Conservation (phyloP, 768 basidiomycete species). For the Mycena indigotica region DNA sequence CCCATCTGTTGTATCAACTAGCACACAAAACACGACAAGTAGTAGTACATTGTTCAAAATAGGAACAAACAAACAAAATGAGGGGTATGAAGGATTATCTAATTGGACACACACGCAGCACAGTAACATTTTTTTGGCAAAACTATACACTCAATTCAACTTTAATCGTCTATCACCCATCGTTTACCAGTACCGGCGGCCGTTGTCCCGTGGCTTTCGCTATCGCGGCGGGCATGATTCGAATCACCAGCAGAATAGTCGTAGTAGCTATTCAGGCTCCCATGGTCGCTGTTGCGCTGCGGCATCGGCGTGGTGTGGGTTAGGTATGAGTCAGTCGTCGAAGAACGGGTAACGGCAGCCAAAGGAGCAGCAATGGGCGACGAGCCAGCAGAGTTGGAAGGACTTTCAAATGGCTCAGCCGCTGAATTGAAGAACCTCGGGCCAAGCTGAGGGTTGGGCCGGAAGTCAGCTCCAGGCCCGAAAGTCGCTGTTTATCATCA, state of each 20-base stretch:
- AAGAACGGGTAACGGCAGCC: constrained; percentile 38
- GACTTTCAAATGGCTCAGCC: constrained; percentile 43
- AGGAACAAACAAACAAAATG: too few relatives aligned
- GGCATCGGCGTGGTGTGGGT: constrained; percentile 32
- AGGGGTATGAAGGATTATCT: neutral
- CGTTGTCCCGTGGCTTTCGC: constrained; percentile 26
- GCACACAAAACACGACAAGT: neutral
- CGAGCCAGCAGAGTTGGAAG: constrained; percentile 18
- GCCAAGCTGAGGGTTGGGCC: constrained; percentile 37
- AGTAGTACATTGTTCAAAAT: too few relatives aligned
- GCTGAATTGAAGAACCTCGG: constrained; percentile 51
- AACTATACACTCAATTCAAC: neutral
- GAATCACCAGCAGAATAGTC: constrained; percentile 33
- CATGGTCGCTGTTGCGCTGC: constrained; percentile 39
- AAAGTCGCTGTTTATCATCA: constrained; percentile 28
- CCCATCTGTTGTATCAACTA: constrained; percentile 19
- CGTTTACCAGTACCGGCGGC: constrained; percentile 18
- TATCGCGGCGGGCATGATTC: constrained; percentile 34
- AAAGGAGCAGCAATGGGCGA: constrained; percentile 35
- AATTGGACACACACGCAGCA: neutral
- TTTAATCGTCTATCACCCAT: constrained; percentile 22
- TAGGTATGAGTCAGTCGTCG: constrained; percentile 35
- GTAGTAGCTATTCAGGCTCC: constrained; percentile 38
- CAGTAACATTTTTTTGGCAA: neutral
- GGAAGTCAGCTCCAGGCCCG: constrained; percentile 37